Base-by-base conservation (phyloP, 306 rosid genomes). In the Corylus heterophylla region DNA sequence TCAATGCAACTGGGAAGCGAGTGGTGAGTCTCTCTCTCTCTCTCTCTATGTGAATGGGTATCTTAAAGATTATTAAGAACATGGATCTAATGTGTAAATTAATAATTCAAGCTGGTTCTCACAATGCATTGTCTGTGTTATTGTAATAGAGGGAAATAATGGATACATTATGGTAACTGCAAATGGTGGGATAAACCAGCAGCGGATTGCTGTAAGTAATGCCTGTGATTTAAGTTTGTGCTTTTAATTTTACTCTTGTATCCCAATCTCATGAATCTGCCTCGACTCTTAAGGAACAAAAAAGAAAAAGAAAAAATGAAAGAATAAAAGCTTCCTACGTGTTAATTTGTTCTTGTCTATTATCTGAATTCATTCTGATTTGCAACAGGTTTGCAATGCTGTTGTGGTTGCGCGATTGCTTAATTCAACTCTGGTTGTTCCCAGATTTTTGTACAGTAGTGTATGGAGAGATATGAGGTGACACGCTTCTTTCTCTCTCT, bases 121-220 rank as follows among this genome's bases (percentile, higher is more conserved):
- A 83, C 76, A 54, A 42, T 18, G 73, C 79, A 76, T 74, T 83
- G 27, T 55, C 54, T 87, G 77, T 52, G 66, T 63, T 85, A 17
- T 75, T 82, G 59, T 78, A 61, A 75, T 67, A 95, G 97, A 83
- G 82, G 94, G 98, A 73, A 90, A 80, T 27, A 91, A 90, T 84
- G 98, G 98, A 81, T 91, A 91, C 88, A 83, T 95, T 78, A 49
- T 95, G 91, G 87, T 93, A 81, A 95, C 98, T 76, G 99, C 98
- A 80, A 95, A 95, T 61, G 99, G 99, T 83, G 99, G 98, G 84
- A 91, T 93, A 83, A 95, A 95, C 86, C 99, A 95, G 84, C 99
- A 93, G 77, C 86, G 99, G 54, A 98, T 95, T 49, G 99, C 93
- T 70, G 99, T 93, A 84, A 92, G 99, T 90, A 78, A 78, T 85